A percentile compares a stretch with the other conserved stretches of the same genome.
Conservation (phyloP, 176 grass and related monocot genomes). For the Oryza coarctata region DNA sequence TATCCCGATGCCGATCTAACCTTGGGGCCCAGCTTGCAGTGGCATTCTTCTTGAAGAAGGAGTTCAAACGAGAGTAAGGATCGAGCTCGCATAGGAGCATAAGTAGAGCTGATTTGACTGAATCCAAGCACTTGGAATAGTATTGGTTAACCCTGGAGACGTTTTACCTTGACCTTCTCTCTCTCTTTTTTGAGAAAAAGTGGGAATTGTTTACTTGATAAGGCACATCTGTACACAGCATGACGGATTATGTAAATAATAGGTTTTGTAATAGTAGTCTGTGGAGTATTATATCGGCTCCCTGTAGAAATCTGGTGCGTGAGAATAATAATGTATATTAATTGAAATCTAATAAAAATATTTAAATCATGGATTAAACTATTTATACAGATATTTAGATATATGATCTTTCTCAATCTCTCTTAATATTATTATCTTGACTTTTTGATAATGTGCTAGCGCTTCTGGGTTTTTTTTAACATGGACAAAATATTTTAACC, state of each 20-base stretch:
- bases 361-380: no score
- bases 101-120: constrained; percentile 12
- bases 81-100: constrained; percentile 8
- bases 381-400: no score
- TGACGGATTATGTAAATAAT: constrained; percentile 21
- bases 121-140: not conserved
- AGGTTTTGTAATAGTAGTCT: constrained; percentile 19
- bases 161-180: not conserved
- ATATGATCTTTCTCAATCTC: no score
- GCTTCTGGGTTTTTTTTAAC: no score
- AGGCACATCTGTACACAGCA: not conserved
- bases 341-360: no score
- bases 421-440: no score
- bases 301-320: not conserved
- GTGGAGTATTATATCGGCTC: not conserved
- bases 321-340: not conserved
- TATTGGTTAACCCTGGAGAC: not conserved
- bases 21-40: constrained; percentile 74
- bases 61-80: constrained; percentile 44
- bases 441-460: no score
- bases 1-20: constrained; percentile 67
- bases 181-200: constrained; percentile 9
- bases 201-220: not conserved
- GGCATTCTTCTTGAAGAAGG: constrained; percentile 83
- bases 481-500: no score